Conservation (phyloP, 2,329 filamentous ascomycete species). For the Penicillium sp. region DNA sequence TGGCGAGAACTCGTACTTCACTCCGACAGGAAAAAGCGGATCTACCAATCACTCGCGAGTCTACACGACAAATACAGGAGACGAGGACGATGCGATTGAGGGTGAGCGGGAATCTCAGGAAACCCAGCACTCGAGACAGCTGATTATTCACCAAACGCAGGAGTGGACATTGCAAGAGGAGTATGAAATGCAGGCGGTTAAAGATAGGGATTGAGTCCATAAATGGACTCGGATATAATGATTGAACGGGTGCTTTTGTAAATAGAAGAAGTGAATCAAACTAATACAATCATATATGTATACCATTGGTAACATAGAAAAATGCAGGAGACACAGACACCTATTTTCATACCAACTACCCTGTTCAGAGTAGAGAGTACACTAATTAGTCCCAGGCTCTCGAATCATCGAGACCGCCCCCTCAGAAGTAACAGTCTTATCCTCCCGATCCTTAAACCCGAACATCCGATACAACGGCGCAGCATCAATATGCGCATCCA, state of each 20-base stretch:
- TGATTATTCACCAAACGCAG: slow-evolving; percentile 21
- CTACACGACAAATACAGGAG: slow-evolving; percentile 4
- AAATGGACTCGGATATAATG: no score
- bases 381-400: background rate
- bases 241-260: no score
- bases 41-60: slow-evolving; percentile 5
- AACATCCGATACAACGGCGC: slow-evolving; percentile 38
- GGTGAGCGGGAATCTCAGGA: slow-evolving; percentile 1
- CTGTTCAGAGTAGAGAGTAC: background rate
- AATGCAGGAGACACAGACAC: no score
- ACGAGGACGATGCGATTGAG: background rate
- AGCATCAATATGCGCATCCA: slow-evolving; percentile 37
- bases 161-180: slow-evolving; percentile 15
- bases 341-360: background rate
- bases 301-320: no score
- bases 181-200: slow-evolving; percentile 4
- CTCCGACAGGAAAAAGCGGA: slow-evolving; percentile 7
- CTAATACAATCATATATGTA: no score
- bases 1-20: slow-evolving; percentile 6
- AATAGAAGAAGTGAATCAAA: no score
- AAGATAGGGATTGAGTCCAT: background rate
- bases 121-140: slow-evolving; percentile 14
- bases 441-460: slow-evolving; percentile 35
- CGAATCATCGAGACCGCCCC: slow-evolving; percentile 5
- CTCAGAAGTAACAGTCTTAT: slow-evolving; percentile 1